A percentile compares a stretch with the other conserved stretches of the same genome.
Conservation (phyloP, 257 asterid genomes). For the Gynochthodes officinalis region DNA sequence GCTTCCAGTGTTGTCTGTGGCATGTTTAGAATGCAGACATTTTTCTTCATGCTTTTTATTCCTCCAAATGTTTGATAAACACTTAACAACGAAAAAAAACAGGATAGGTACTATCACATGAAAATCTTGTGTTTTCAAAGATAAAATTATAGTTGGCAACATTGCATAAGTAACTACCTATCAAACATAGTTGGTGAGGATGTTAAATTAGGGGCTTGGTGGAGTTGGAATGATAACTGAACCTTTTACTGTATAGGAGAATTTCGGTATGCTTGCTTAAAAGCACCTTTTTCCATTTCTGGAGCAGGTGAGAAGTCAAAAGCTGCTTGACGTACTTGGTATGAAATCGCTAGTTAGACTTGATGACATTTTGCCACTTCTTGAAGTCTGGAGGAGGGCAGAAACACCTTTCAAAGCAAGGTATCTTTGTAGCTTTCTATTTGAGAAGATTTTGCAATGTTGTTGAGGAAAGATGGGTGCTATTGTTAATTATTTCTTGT, state of each 20-base stretch:
- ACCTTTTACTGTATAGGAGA: background rate
- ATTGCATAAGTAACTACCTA: background rate
- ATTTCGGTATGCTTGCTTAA: background rate
- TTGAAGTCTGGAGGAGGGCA: constrained; percentile 54
- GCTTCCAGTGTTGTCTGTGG: background rate
- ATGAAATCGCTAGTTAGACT: constrained; percentile 55
- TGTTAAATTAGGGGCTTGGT: background rate
- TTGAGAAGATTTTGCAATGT: constrained; percentile 1
- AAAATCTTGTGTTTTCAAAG: background rate
- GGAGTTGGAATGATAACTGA: background rate
- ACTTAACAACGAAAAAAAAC: background rate
- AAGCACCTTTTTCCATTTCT: background rate
- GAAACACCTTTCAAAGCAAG: constrained; percentile 58
- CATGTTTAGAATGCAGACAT: background rate
- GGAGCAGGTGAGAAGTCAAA: constrained; percentile 63
- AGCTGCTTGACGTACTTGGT: constrained; percentile 56
- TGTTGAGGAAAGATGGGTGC: background rate
- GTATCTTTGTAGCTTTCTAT: constrained; percentile 25
- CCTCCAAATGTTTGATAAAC: background rate
- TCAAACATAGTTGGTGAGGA: background rate
- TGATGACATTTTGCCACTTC: constrained; percentile 59
- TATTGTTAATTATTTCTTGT: background rate
- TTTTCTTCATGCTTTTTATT: background rate
- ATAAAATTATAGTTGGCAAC: background rate
- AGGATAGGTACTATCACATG: background rate